A percentile compares a stretch with the other conserved stretches of the same genome.
Conservation (phyloP, 2,329 filamentous ascomycete genomes). For the Phyllosticta citribraziliensis region DNA sequence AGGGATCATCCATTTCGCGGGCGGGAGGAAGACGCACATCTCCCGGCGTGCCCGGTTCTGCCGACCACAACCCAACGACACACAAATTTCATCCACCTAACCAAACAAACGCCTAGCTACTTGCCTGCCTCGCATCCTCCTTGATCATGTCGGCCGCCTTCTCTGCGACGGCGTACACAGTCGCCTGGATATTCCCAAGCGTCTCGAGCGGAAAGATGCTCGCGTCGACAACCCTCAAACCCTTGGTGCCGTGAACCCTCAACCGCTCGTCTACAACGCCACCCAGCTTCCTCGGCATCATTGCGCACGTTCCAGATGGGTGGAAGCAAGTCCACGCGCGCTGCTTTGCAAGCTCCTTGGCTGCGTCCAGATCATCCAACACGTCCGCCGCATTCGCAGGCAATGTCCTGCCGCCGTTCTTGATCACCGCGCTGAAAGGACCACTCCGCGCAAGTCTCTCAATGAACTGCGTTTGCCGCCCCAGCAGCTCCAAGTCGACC, state of each 20-base stretch:
- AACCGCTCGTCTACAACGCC: constrained; percentile 22
- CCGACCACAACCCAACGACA: background rate
- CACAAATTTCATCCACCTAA: background rate
- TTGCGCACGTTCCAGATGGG: background rate
- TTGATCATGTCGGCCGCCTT: constrained; percentile 24
- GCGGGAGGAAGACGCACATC: background rate
- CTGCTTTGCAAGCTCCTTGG: background rate
- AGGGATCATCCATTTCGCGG: background rate
- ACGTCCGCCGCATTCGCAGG: background rate
- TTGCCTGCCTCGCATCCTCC: background rate
- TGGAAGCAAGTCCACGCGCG: constrained; percentile 4
- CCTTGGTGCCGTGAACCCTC: constrained; percentile 18
- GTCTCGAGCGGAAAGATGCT: constrained; percentile 11
- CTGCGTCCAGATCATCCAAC: background rate
- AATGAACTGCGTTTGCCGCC: constrained; percentile 24
- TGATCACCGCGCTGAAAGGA: constrained; percentile 25
- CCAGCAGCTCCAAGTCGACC: constrained; percentile 31
- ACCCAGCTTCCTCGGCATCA: constrained; percentile 12
- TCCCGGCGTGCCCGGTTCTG: background rate
- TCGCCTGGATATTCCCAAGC: constrained; percentile 6
- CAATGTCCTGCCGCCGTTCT: constrained; percentile 17
- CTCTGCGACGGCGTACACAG: constrained; percentile 9
- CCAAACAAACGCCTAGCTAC: background rate
- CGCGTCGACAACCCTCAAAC: constrained; percentile 12
- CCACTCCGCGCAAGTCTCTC: constrained; percentile 23